Conservation (phyloP, 2,329 filamentous ascomycete genomes). For the Ceratocystis cubensis region DNA sequence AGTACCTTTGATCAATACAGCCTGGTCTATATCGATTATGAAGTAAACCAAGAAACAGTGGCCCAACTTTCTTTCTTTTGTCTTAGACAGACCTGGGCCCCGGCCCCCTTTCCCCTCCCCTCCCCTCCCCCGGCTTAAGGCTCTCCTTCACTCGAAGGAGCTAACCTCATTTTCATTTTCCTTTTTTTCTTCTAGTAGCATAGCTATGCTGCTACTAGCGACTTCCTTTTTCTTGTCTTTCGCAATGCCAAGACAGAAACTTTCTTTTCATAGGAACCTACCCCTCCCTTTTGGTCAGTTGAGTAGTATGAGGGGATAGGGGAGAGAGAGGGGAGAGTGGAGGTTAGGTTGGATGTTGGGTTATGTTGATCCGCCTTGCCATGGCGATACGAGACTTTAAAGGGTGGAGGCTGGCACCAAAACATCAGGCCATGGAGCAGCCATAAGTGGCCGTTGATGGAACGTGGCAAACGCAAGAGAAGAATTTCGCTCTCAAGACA, state of each 20-base stretch:
- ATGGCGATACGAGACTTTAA: not conserved
- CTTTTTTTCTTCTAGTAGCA: not conserved
- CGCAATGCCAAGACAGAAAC: not conserved
- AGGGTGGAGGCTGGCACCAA: not conserved
- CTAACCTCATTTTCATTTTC: not conserved
- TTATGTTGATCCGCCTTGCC: not conserved
- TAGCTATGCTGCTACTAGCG: not conserved
- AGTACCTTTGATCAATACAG: too few species aligned
- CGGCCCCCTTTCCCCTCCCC: not conserved
- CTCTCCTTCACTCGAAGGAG: not conserved
- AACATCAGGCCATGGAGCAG: not conserved
- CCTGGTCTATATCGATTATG: too few species aligned
- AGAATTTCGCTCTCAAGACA: not conserved
- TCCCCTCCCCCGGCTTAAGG: too few species aligned
- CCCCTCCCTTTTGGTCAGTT: not conserved
- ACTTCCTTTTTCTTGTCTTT: not conserved
- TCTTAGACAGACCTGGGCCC: not conserved
- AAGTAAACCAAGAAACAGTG: not conserved
- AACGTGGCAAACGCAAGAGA: not conserved
- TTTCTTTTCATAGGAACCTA: not conserved
- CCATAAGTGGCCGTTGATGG: not conserved
- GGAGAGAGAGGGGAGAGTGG: not conserved
- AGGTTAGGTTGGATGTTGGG: not conserved
- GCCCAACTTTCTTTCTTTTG: not conserved
- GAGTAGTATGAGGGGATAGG: not conserved